Base-by-base conservation (phyloP, 1,284 basidiomycete genomes). In the Apiotrichum akiyoshidainum region DNA sequence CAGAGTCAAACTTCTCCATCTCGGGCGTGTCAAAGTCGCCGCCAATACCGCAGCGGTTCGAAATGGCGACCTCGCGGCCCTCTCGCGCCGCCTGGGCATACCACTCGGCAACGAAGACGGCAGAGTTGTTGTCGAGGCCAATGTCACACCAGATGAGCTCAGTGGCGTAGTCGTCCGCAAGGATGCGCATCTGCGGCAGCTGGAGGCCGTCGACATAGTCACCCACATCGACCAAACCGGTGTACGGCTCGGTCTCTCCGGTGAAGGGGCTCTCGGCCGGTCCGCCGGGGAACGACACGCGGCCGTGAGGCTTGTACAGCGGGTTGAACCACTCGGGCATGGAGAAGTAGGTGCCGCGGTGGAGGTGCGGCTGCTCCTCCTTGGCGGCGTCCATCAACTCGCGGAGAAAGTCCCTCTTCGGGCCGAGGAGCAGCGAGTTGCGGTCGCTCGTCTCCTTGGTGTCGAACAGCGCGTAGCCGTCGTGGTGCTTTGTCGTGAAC, bases 111-210 rank as follows among this genome's bases (percentile, higher is more conserved):
- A 82, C 81, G 50, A 84, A 81, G 17, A 82, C 78, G 0, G 79
- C 64, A 1, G 79, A 80, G 47, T 72, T 78, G 63, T 84, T 84
- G 0, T 83, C 80, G 10, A 84, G 82, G 14, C 85, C 85, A 17
- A 86, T 85, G 63, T 86, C 76, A 26, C 54, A 82, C 83, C 84
- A 66, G 37, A 85, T 81, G 49, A 86, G 83, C 59, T 86, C 83
- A 0, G 80, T 80, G 40, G 79, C 80, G 53, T 85, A 85, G 17
- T 79, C 78, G 19, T 79, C 66, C 0, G 81, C 82, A 5, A 86
- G 75, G 17, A 81, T 80, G 7, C 81, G 61, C 84, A 86, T 85
- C 52, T 86, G 85, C 2, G 82, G 82, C 22, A 81, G 72, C 65
- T 82, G 83, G 19, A 86, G 62, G 59, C 85, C 83, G 14, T 80